A percentile compares a stretch with the other conserved stretches of the same genome.
phyloP scores from a whole-genome alignment of 495 filamentous ascomycete genomes.

The Penicillium herquei region DNA sequence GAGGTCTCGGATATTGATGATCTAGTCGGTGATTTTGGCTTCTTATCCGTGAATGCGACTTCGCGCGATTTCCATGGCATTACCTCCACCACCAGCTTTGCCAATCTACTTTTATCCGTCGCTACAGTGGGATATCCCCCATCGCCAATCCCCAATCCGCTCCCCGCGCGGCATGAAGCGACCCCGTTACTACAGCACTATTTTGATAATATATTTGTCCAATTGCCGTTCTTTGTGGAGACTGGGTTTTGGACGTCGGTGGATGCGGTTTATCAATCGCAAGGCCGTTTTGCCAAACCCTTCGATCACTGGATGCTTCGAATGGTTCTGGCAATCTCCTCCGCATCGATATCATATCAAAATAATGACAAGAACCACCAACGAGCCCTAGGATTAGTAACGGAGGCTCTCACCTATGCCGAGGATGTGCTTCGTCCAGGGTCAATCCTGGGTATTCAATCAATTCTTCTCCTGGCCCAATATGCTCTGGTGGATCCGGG shows the following conservation, averaged over 20 bases:
- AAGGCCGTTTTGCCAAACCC: slow-evolving; percentile 58
- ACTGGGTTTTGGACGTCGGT: slow-evolving; percentile 71
- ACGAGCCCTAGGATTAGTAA: slow-evolving; percentile 64
- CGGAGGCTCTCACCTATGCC: slow-evolving; percentile 68
- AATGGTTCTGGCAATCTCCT: slow-evolving; percentile 83
- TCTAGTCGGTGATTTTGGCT: slow-evolving; percentile 79
- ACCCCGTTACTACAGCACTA: slow-evolving; percentile 74
- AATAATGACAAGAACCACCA: slow-evolving; percentile 61
- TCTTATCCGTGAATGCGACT: slow-evolving; percentile 85
- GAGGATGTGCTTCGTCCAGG: slow-evolving; percentile 82
- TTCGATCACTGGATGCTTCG: slow-evolving; percentile 82
- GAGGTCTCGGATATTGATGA: slow-evolving; percentile 78
- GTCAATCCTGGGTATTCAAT: slow-evolving; percentile 77
- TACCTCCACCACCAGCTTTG: slow-evolving; percentile 79
- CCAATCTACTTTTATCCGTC: slow-evolving; percentile 73
- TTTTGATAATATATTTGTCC: slow-evolving; percentile 72
- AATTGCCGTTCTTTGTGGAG: slow-evolving; percentile 79
- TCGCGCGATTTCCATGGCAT: slow-evolving; percentile 90
- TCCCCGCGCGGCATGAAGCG: slow-evolving; percentile 66
- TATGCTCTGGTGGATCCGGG: slow-evolving; percentile 85
- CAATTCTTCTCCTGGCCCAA: slow-evolving; percentile 76
- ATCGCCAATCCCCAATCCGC: slow-evolving; percentile 48
- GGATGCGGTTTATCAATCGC: slow-evolving; percentile 71
- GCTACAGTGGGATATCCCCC: slow-evolving; percentile 65
- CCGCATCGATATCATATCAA: slow-evolving; percentile 66